phyloP scores from a whole-genome alignment of 768 basidiomycete genomes.

The Crepidotus variabilis region DNA sequence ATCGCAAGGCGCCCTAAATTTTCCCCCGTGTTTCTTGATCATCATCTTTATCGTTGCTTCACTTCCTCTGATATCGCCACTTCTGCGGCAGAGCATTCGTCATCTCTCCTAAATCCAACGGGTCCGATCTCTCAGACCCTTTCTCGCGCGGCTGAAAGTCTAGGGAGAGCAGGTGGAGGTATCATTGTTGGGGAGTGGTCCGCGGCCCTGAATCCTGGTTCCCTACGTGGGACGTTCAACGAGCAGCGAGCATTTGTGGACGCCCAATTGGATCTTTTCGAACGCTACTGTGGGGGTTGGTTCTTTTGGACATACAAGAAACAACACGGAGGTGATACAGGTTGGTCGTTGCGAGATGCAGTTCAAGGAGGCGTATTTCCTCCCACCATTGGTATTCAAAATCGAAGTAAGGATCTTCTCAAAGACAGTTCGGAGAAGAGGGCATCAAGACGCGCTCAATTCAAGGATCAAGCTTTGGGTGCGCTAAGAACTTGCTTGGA shows the following conservation, averaged over 20 bases:
- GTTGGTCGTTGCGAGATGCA: slow-evolving; percentile 73
- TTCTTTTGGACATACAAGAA: slow-evolving; percentile 89
- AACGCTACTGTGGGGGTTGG: slow-evolving; percentile 63
- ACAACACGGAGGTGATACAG: slow-evolving; percentile 56
- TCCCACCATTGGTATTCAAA: slow-evolving; percentile 25
- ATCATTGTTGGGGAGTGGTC: slow-evolving; percentile 80
- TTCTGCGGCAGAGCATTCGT: slow-evolving; percentile 49
- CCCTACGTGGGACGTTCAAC: slow-evolving; percentile 34
- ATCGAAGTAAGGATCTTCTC: slow-evolving; percentile 14
- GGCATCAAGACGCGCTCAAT: slow-evolving; percentile 1
- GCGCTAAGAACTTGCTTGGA: no score
- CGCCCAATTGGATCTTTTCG: slow-evolving; percentile 66
- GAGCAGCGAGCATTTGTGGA: slow-evolving; percentile 46
- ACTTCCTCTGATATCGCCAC: slow-evolving; percentile 53
- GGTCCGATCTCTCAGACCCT: slow-evolving; percentile 38
- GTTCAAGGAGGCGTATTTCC: slow-evolving; percentile 63
- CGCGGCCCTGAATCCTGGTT: slow-evolving; percentile 66
- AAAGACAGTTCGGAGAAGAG: slow-evolving; percentile 20
- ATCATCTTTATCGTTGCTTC: slow-evolving; percentile 84
- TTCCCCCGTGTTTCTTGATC: slow-evolving; percentile 61
- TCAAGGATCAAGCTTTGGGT: slow-evolving; percentile 31
- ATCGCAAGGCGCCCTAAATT: slow-evolving; percentile 27
- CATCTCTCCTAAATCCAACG: slow-evolving; percentile 31
- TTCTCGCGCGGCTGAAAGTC: slow-evolving; percentile 24
- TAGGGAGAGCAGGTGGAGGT: slow-evolving; percentile 31